phyloP scores from a whole-genome alignment of 371 early-diverging fungal genomes.

The Mortierella sp. region DNA sequence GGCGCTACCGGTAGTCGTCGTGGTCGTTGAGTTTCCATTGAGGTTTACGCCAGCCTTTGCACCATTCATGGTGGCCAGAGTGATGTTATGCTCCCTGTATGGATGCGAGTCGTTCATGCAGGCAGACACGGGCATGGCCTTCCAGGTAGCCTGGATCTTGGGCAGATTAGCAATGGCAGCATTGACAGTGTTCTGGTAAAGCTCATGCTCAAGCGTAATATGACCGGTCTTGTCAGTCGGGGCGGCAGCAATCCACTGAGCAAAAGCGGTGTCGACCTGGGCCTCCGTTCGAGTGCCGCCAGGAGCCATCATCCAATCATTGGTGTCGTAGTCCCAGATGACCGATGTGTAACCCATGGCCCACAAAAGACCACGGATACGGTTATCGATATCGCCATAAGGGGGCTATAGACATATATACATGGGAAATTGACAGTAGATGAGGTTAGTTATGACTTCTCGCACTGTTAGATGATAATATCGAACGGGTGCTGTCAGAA shows the following conservation, averaged over 20 bases:
- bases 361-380: slow-evolving; percentile 71
- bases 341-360: slow-evolving; percentile 61
- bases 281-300: slow-evolving; percentile 56
- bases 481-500: not conserved
- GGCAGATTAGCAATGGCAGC: slow-evolving; percentile 72
- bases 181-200: slow-evolving; percentile 63
- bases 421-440: not conserved
- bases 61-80: slow-evolving; percentile 42
- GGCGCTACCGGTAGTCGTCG: not conserved
- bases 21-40: not conserved
- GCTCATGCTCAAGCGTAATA: slow-evolving; percentile 68
- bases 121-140: slow-evolving; percentile 56
- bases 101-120: slow-evolving; percentile 64
- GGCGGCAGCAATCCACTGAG: slow-evolving; percentile 61
- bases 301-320: slow-evolving; percentile 64
- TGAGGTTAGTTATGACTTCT: not conserved
- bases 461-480: no score
- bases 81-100: slow-evolving; percentile 58
- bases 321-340: slow-evolving; percentile 67
- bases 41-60: slow-evolving; percentile 13
- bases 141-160: slow-evolving; percentile 39
- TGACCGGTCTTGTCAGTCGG: slow-evolving; percentile 61
- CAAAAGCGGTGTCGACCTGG: slow-evolving; percentile 59
- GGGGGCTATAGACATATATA: slow-evolving; percentile 30
- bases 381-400: slow-evolving; percentile 74